A percentile compares a stretch with the other conserved stretches of the same genome.
Evolutionary conservation across 768 basidiomycete genomes (phyloP).

Genomic region (Kwoniella sp.): DNA sequence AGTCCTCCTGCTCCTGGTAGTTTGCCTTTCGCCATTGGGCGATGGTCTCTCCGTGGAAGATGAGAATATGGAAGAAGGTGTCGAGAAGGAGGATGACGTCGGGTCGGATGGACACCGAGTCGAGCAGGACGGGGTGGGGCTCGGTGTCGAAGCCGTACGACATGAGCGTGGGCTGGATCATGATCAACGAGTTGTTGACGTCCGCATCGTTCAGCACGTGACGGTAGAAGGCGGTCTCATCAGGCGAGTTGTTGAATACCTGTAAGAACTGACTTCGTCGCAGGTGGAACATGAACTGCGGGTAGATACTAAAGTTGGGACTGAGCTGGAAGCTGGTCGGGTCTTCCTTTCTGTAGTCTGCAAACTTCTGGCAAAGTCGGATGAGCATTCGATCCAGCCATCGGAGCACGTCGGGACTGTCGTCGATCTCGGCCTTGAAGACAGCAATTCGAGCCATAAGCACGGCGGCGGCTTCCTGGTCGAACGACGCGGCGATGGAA

Average conservation of each 20-base stretch:
- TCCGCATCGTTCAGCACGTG: slow-evolving; percentile 95
- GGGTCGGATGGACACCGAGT: slow-evolving; percentile 94
- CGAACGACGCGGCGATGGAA: slow-evolving; percentile 85
- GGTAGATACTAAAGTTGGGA: slow-evolving; percentile 98
- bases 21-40: slow-evolving; percentile 98
- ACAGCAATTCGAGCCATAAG: slow-evolving; percentile 98
- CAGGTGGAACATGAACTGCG: slow-evolving; percentile 99
- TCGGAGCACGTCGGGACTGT: slow-evolving; percentile 88
- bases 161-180: slow-evolving; percentile 99
- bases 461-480: slow-evolving; percentile 96
- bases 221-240: slow-evolving; percentile 97
- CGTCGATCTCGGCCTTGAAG: slow-evolving; percentile 98
- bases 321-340: slow-evolving; percentile 84
- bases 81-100: slow-evolving; percentile 95
- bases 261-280: slow-evolving; percentile 96
- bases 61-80: slow-evolving; percentile 99
- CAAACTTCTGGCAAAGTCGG: slow-evolving; percentile 96
- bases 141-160: slow-evolving; percentile 86
- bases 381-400: slow-evolving; percentile 99
- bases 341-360: slow-evolving; percentile 97
- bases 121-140: slow-evolving; percentile 89
- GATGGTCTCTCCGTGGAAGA: slow-evolving; percentile 96
- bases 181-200: slow-evolving; percentile 97
- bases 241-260: slow-evolving; percentile 99
- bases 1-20: slow-evolving; percentile 97